These are phyloP conservation scores for Jatropha multifida DNA, from an alignment of 441 rosid species.

Conservation along the genomic window DNA sequence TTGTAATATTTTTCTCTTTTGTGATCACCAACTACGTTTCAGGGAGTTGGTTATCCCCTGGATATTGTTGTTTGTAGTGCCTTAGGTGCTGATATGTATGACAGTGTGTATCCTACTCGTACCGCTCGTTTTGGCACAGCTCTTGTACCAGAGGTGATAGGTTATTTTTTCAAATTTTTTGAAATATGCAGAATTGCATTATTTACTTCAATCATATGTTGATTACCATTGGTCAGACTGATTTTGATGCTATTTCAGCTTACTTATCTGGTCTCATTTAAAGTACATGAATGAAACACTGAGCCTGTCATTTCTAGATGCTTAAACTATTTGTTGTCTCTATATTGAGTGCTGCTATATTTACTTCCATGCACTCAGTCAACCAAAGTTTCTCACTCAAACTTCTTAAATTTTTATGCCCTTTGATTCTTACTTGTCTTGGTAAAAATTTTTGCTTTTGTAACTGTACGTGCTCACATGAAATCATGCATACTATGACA, in stretches of 20 bases:
- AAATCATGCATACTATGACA: background rate
- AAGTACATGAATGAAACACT: background rate
- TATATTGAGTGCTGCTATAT: background rate
- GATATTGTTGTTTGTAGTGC: constrained; percentile 88
- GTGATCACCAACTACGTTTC: constrained; percentile 23
- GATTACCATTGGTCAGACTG: background rate
- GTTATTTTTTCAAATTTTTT: constrained; percentile 11
- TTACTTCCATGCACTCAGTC: background rate
- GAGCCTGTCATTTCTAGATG: background rate
- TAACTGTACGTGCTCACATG: no score
- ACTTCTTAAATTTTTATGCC: background rate
- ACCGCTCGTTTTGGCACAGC: constrained; percentile 90
- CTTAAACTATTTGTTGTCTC: background rate
- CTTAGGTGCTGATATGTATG: constrained; percentile 83
- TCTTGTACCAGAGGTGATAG: constrained; percentile 66
- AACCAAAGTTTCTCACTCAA: background rate
- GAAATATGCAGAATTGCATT: background rate
- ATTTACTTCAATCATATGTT: background rate
- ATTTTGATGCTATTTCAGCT: background rate
- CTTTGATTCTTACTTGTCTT: background rate
- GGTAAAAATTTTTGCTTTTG: background rate
- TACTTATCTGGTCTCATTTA: background rate
- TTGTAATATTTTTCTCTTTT: constrained; percentile 8
- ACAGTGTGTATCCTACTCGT: constrained; percentile 81
- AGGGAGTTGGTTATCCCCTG: constrained; percentile 87